A percentile compares a stretch with the other conserved stretches of the same genome.
Conservation (phyloP, 495 filamentous ascomycete species). For the Rostrohypoxylon terebratum region DNA sequence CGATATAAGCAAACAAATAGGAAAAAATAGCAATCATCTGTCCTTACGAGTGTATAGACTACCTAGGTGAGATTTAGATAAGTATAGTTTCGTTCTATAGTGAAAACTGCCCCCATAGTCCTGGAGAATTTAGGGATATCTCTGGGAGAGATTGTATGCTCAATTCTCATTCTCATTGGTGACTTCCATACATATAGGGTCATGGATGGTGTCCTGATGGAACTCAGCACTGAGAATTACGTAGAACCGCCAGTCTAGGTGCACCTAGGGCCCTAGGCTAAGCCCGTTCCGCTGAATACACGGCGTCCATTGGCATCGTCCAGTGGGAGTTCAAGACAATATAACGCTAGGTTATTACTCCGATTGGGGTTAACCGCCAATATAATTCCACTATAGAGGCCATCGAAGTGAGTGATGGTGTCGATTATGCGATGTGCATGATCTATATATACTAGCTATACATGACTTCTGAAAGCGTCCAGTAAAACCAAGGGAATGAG, state of each 20-base stretch:
- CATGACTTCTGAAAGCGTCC: slow-evolving; percentile 19
- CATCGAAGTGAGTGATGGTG: slow-evolving; percentile 15
- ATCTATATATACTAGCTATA: slow-evolving; percentile 37
- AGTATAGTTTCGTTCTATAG: slow-evolving; percentile 7
- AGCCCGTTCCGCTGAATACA: slow-evolving; percentile 12
- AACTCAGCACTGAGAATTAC: slow-evolving; percentile 5
- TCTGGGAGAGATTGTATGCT: background rate
- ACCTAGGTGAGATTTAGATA: background rate
- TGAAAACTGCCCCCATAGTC: background rate
- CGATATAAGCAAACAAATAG: background rate
- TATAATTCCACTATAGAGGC: slow-evolving; percentile 12
- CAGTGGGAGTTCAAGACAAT: slow-evolving; percentile 9
- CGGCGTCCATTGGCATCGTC: background rate
- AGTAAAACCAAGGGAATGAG: slow-evolving; percentile 24
- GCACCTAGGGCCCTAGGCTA: slow-evolving; percentile 19
- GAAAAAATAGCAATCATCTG: background rate
- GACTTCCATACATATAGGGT: slow-evolving; percentile 28
- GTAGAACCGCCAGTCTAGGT: slow-evolving; percentile 4
- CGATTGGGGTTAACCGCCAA: slow-evolving; percentile 36
- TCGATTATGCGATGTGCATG: slow-evolving; percentile 35
- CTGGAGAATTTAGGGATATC: background rate
- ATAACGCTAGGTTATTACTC: slow-evolving; percentile 21
- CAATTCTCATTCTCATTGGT: slow-evolving; percentile 31
- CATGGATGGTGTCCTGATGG: slow-evolving; percentile 21
- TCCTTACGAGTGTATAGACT: background rate